Base-by-base conservation (phyloP, 2,329 filamentous ascomycete species). In the Grosmannia huntii region DNA sequence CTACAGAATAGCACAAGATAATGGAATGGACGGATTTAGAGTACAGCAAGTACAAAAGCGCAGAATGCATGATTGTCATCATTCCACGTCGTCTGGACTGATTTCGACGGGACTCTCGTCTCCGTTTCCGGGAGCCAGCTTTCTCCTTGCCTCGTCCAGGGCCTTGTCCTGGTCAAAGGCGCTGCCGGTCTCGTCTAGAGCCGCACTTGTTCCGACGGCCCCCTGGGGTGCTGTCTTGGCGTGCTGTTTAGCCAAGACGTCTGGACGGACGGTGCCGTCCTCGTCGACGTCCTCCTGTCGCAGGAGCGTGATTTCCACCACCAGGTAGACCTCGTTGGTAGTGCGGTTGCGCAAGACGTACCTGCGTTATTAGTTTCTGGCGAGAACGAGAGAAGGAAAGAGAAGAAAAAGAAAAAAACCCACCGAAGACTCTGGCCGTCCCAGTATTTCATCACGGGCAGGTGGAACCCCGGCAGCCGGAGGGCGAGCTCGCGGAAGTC, bases 311-410 rank as follows among this genome's bases (percentile, higher is more conserved):
- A 97, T 92, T 5, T 90, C 72, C 19, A 97, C 76, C 52, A 92
- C 89, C 33, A 96, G 82, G 65, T 96, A 89, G 19, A 89, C 79
- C 38, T 88, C 80, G 53, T 81, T 81, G 0, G 88, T 92, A 25
- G 76, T 71, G 61, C 82, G 83, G 71, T 96, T 88, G 68, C 91
- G 92, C 67, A 97, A 79, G 60, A 95, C 89, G 72, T 97, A 96
- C 80, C 91, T 91, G 52, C 57, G 19, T 52, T 58, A 59, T 62
- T n/a, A 44, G 25, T 33, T 46, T 16, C 56, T 53, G 49, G 50
- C 55, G 46, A 2, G 14, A 16, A 41, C 19, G 19, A 41, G 56
- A 55, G 48, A 50, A 56, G 38, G 31, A 9, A 36, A 33, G 54
- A 58, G 59, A 55, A 51, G 12, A 41, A 41, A 9, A 41, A 41